Percentiles rank a stretch among this genome's conserved stretches.
Conservation (phyloP, 2,329 filamentous ascomycete genomes). For the Microcyclospora tardicrescens region DNA sequence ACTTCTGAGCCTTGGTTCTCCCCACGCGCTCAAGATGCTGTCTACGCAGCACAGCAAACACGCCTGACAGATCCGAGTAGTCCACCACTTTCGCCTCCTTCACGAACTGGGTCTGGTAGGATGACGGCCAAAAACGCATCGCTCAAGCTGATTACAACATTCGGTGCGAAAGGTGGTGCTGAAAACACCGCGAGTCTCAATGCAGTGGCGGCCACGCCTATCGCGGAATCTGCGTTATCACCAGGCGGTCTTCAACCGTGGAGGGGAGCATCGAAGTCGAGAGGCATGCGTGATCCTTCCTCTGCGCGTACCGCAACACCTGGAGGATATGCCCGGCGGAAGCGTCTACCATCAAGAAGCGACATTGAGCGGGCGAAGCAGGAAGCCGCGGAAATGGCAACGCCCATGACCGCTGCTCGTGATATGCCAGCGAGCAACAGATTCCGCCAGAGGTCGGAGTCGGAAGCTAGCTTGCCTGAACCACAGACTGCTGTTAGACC, state of each 20-base stretch:
- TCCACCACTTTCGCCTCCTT: constrained; percentile 62
- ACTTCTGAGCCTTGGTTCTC: constrained; percentile 80
- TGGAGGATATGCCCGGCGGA: constrained; percentile 43
- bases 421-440: constrained; percentile 15
- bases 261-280: constrained; percentile 18
- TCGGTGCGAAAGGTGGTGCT: constrained; percentile 44
- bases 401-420: constrained; percentile 52
- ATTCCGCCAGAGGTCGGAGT: too few relatives aligned
- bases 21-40: constrained; percentile 54
- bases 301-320: constrained; percentile 46
- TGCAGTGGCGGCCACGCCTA: constrained; percentile 69
- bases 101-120: constrained; percentile 36
- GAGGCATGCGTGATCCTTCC: constrained; percentile 29
- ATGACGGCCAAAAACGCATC: constrained; percentile 66
- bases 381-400: constrained; percentile 45
- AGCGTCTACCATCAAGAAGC: constrained; percentile 55
- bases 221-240: constrained; percentile 54
- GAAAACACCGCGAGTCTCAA: neutral
- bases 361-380: constrained; percentile 32
- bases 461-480: too few relatives aligned
- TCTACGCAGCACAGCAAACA: constrained; percentile 42
- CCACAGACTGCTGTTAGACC: constrained; percentile 9
- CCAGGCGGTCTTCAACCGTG: constrained; percentile 43
- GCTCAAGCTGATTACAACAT: constrained; percentile 83
- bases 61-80: constrained; percentile 40